phyloP scores from a whole-genome alignment of 208 protist genomes.

The Leishmania major region DNA sequence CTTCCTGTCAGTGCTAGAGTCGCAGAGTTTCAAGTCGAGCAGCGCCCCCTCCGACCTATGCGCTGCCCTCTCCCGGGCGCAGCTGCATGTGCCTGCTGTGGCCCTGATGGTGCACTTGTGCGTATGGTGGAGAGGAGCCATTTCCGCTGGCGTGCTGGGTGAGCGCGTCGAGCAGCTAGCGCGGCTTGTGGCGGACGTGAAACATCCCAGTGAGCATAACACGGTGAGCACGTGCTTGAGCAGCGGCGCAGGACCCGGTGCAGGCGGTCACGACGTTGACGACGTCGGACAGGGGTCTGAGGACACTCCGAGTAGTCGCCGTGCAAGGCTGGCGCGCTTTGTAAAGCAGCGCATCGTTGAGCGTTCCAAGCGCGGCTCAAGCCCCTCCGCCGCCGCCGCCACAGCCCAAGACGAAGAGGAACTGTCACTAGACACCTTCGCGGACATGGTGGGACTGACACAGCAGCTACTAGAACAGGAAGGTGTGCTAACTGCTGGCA shows the following conservation, averaged over 20 bases:
- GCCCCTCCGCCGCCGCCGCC: not conserved
- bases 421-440: conserved; percentile 23
- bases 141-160: conserved; percentile 27
- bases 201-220: not conserved
- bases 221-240: not conserved
- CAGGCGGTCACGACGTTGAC: not conserved
- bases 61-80: conserved; percentile 19
- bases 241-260: not conserved
- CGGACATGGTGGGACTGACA: conserved; percentile 25
- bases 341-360: conserved; percentile 18
- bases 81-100: conserved; percentile 59
- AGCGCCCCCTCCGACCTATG: conserved; percentile 50
- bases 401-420: not conserved
- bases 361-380: not conserved
- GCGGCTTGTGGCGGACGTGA: conserved; percentile 13
- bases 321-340: conserved; percentile 18
- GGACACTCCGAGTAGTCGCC: conserved; percentile 4
- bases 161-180: conserved; percentile 38
- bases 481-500: not conserved
- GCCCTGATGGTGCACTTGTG: conserved; percentile 64
- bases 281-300: not conserved
- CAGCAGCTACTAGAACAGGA: conserved; percentile 28
- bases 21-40: conserved; percentile 6
- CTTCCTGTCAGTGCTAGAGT: conserved; percentile 51
- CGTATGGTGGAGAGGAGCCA: conserved; percentile 54